phyloP scores from a whole-genome alignment of 1,139 yeast genomes.

The Candida buenavistaensis region DNA sequence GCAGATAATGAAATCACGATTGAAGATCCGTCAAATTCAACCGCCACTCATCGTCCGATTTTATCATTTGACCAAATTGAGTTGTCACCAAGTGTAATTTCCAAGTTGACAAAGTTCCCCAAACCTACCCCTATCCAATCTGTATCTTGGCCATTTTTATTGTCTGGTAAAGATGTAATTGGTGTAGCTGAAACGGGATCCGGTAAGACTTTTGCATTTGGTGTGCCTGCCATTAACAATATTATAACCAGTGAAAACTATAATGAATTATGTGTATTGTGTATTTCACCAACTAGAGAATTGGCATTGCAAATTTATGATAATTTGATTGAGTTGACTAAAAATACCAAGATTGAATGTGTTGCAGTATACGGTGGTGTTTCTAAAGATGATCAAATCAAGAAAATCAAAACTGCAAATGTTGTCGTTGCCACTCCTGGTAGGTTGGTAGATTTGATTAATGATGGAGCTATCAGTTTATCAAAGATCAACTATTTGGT shows the following conservation, averaged over 20 bases:
- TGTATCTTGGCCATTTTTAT: slow-evolving; percentile 93
- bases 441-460: slow-evolving; percentile 83
- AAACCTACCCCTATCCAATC: slow-evolving; percentile 97
- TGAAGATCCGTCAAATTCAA: slow-evolving; percentile 60
- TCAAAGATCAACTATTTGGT: slow-evolving; percentile 73
- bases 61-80: slow-evolving; percentile 63
- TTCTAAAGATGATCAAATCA: slow-evolving; percentile 87
- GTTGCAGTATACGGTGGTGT: slow-evolving; percentile 98
- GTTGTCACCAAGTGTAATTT: slow-evolving; percentile 56
- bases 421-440: slow-evolving; percentile 98
- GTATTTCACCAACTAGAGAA: slow-evolving; percentile 96
- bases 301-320: slow-evolving; percentile 92
- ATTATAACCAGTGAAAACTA: slow-evolving; percentile 41
- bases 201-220: slow-evolving; percentile 96
- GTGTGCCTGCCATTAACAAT: slow-evolving; percentile 92
- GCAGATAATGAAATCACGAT: slow-evolving; percentile 74
- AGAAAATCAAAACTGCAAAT: slow-evolving; percentile 52
- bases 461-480: slow-evolving; percentile 82
- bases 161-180: slow-evolving; percentile 80
- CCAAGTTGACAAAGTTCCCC: slow-evolving; percentile 66
- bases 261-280: slow-evolving; percentile 69
- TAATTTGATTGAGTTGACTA: slow-evolving; percentile 69
- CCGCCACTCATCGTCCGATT: slow-evolving; percentile 71
- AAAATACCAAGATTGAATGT: slow-evolving; percentile 61
- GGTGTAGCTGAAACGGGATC: slow-evolving; percentile 99